Base-by-base conservation (phyloP, 176 grass and related monocot genomes). In the Panicum miliaceum region DNA sequence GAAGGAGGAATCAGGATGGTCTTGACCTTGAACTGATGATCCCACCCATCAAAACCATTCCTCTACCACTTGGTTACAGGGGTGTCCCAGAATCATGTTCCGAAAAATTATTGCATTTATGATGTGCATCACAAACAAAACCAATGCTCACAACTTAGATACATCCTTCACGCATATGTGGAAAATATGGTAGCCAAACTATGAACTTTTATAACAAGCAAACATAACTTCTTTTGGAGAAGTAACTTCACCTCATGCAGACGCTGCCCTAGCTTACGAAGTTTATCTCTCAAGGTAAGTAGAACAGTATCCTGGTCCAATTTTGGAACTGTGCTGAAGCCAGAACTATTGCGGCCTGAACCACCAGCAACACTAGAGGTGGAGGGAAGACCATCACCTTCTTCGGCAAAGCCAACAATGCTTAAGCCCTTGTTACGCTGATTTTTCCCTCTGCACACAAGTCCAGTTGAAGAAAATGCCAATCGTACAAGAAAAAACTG, bases 361-460 rank as follows among this genome's bases (percentile, higher is more conserved):
- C 75, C 84, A 75, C 60, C 75, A 64, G 75, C 34, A 66, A 79
- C 57, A 74, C 69, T 77, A 80, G 87, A 82, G 47, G 71, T 88
- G 5, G 86, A 89, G 53, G 78, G 83, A 48, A 83, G 35, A 69
- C 62, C 71, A 14, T 86, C 86, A 16, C 56, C 84, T 83, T 85
- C 90, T 35, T 86, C 58, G 1, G 27, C 27, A 73, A 62, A 75
- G 75, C 13, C 82, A 63, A 29, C 77, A 50, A 62, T 74, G 51
- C 65, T 92, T 75, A 71, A 64, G 68, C 68, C 88, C 91, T 93
- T 96, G 50, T 65, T 91, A 46, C 72, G 62, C 77, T 93, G 94
- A 84, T 71, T 89, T 88, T 89, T 96, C 2, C 86, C 88, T 87
- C 94, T 96, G 94, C 76, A 89, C 29, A 84, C 15, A 86, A 75